phyloP scores from a whole-genome alignment of 805 yeast species.

The Ogataea methylovora region DNA sequence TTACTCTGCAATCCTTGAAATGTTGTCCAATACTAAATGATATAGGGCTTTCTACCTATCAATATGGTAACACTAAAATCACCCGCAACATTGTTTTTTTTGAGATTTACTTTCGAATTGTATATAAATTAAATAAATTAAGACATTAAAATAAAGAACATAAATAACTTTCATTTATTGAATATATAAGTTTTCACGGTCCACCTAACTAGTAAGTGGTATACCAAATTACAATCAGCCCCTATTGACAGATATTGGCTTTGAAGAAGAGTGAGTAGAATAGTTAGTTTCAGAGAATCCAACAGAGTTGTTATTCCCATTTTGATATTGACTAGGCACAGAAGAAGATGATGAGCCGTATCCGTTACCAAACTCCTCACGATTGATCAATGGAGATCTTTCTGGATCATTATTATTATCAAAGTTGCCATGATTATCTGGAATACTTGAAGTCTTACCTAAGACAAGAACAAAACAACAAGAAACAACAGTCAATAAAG shows the following conservation, averaged over 20 bases:
- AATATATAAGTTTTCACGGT: no score
- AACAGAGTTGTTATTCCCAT: background rate
- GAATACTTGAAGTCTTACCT: no score
- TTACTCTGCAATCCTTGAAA: conserved; percentile 67
- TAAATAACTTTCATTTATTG: background rate
- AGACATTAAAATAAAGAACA: background rate
- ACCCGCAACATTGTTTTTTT: no score
- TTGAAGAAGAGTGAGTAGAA: conserved; percentile 20
- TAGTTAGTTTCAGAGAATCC: conserved; percentile 18
- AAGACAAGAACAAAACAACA: conserved; percentile 29
- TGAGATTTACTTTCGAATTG: no score
- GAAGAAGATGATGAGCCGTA: background rate
- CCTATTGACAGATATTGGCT: conserved; percentile 11
- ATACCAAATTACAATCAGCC: background rate
- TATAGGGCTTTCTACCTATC: no score
- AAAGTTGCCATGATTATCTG: no score
- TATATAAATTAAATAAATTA: background rate
- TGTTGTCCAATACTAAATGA: no score
- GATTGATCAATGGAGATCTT: conserved; percentile 8
- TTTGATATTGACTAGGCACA: background rate
- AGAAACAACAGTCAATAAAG: conserved; percentile 24
- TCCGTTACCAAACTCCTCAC: background rate
- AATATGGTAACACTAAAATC: no score
- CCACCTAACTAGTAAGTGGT: no score
- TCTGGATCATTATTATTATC: conserved; percentile 2